Evolutionary conservation across 2,329 filamentous ascomycete genomes (phyloP), one percentile per base, ranked within the genome.

Genomic region (Aspergillus sp.): DNA sequence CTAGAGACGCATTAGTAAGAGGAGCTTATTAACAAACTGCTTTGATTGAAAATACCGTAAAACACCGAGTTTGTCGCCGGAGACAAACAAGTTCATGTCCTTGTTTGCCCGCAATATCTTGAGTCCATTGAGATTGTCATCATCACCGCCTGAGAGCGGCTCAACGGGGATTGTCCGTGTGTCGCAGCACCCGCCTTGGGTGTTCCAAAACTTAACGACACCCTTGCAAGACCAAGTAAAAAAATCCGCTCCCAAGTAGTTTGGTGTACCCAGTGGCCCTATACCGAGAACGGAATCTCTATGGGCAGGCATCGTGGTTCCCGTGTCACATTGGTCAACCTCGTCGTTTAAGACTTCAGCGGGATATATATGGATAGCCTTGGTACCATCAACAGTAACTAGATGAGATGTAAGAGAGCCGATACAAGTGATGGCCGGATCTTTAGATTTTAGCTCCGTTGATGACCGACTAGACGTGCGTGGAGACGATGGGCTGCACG

Each of bases 191-290:
- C 80, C 82, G 20, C 93, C 95, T 48, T 90, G 82, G 13, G 86
- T 72, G 64, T 87, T 84, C 95, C 95, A 99, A 64, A 96, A 89
- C 22, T 90, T 84, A 50, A 98, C 83, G 15, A 84, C 86, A 5
- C 95, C 95, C 51, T 87, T 87, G 20, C 84, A 85, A 2, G 93
- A 93, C 90, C 93, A 99, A 0, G 93, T 97, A 62, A 93, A 87
- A 68, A 98, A 97, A 8, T 87, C 83, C 1, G 91, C 87, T 20
- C 83, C 80, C 22, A 85, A 75, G 4, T 78, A 71, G 57, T 90
- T 89, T 0, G 85, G 81, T 20, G 78, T 78, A 3, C 81, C 73
- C 4, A 97, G 76, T 0, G 86, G 74, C 52, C 87, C 83, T 1
- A 97, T 87, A 13, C 95, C 95, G 42, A 92, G 74, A 4, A 87